Percentiles rank a stretch among this genome's conserved stretches.
phyloP scores from a whole-genome alignment of 331 rosid genomes.

The Dryas integrifolia region DNA sequence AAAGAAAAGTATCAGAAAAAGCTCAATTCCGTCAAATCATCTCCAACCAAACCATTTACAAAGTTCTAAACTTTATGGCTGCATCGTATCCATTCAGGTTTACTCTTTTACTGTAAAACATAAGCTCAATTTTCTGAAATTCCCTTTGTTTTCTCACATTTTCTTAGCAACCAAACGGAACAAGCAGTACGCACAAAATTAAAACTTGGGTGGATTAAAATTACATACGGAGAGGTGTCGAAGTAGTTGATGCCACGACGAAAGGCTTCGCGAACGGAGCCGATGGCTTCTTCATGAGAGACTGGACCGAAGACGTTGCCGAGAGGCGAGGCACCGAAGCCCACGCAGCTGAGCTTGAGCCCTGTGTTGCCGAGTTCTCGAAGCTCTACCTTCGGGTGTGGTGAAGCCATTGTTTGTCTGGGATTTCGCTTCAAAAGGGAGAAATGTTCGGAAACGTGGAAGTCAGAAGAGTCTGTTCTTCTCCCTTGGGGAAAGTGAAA shows the following conservation, averaged over 20 bases:
- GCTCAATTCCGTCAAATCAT: background rate
- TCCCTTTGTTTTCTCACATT: background rate
- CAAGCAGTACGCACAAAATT: background rate
- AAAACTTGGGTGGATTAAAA: background rate
- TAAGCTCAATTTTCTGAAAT: background rate
- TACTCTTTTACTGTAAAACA: background rate
- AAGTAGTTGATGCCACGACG: conserved; percentile 87
- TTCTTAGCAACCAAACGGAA: conserved; percentile 15
- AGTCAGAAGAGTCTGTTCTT: background rate
- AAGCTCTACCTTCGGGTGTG: conserved; percentile 43
- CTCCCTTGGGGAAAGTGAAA: no score
- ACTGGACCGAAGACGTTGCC: conserved; percentile 84
- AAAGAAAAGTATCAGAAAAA: background rate
- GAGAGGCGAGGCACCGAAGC: conserved; percentile 94
- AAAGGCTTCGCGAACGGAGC: conserved; percentile 70
- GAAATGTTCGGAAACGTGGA: background rate
- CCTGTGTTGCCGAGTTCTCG: conserved; percentile 83
- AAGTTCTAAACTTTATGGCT: background rate
- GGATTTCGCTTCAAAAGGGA: background rate
- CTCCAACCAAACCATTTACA: background rate
- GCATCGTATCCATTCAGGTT: background rate
- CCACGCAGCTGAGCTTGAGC: conserved; percentile 66
- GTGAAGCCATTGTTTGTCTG: conserved; percentile 32
- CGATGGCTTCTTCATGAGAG: conserved; percentile 61
- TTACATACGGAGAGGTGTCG: conserved; percentile 86